Evolutionary conservation across 1,139 yeast species (phyloP).

Genomic region (Pneumocystis carinii): DNA sequence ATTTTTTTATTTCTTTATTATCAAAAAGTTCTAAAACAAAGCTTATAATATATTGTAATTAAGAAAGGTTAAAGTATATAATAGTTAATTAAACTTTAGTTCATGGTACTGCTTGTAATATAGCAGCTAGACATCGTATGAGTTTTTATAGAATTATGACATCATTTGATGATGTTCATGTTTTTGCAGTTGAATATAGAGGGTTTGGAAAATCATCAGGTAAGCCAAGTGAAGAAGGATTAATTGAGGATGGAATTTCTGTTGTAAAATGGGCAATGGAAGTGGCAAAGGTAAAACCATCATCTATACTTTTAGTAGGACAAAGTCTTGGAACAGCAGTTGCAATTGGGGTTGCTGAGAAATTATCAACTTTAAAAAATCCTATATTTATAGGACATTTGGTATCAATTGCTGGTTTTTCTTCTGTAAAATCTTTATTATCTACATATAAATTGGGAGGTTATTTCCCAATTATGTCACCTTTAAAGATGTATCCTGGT

Average conservation of each 20-base stretch:
- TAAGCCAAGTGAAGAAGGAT: conserved; percentile 6
- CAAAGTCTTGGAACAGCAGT: conserved; percentile 13
- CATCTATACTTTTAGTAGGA: conserved; percentile 6
- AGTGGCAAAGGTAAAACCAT: conserved; percentile 2
- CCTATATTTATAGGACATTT: conserved; percentile 5
- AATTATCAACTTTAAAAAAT: conserved; percentile 1
- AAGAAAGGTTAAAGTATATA: not conserved
- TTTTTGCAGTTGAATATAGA: conserved; percentile 11
- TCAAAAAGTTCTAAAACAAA: not conserved
- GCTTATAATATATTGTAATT: not conserved
- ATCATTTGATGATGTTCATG: conserved; percentile 9
- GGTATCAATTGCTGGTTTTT: conserved; percentile 10
- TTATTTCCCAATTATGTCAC: conserved; percentile 7
- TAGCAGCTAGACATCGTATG: conserved; percentile 6
- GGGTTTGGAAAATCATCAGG: conserved; percentile 12
- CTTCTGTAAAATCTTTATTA: conserved; percentile 5
- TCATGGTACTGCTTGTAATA: conserved; percentile 11
- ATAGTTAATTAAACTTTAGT: not conserved
- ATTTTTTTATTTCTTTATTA: not conserved
- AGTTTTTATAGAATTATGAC: conserved; percentile 6
- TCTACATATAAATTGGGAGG: conserved; percentile 10
- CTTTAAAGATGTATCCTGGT: conserved; percentile 8
- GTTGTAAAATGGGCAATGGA: conserved; percentile 10
- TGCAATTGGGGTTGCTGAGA: conserved; percentile 9
- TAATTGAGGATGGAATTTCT: conserved; percentile 9